Percentiles rank a stretch among this genome's conserved stretches.
These are phyloP conservation scores for Pisolithus sp. DNA, from an alignment of 768 basidiomycete genomes.

Conservation along the genomic window DNA sequence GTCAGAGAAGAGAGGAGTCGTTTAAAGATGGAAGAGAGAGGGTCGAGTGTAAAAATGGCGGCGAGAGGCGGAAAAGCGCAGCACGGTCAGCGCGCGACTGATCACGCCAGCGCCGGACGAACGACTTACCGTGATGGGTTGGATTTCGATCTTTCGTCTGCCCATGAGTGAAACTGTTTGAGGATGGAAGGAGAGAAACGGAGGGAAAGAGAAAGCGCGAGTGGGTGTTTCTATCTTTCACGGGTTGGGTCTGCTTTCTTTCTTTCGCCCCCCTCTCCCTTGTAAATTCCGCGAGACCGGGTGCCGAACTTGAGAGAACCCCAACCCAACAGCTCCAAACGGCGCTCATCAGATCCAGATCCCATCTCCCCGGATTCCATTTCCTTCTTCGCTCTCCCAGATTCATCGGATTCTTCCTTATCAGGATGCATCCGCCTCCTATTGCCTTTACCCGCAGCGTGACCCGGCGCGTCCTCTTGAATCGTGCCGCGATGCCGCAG, in stretches of 20 bases:
- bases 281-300: conserved; percentile 32
- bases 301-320: conserved; percentile 20
- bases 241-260: no score
- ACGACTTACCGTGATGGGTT: conserved; percentile 65
- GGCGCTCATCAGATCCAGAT: conserved; percentile 23
- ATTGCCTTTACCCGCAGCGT: no score
- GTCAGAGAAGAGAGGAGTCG: conserved; percentile 21
- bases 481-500: no score
- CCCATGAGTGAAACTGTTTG: conserved; percentile 40
- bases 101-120: neutral
- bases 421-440: no score
- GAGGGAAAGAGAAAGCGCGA: conserved; percentile 17
- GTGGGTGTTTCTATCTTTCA: conserved; percentile 30
- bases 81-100: conserved; percentile 9
- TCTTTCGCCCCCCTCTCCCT: conserved; percentile 25
- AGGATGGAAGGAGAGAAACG: conserved; percentile 18
- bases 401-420: no score
- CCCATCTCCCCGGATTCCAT: no score
- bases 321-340: conserved; percentile 27
- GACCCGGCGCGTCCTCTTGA: no score
- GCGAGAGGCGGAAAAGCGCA: conserved; percentile 5
- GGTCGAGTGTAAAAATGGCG: conserved; percentile 25
- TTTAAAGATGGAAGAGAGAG: conserved; percentile 27
- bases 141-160: conserved; percentile 76
- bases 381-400: no score